These are phyloP conservation scores for Eucalyptus globulus DNA, from an alignment of 345 rosid species.

Conservation along the genomic window DNA sequence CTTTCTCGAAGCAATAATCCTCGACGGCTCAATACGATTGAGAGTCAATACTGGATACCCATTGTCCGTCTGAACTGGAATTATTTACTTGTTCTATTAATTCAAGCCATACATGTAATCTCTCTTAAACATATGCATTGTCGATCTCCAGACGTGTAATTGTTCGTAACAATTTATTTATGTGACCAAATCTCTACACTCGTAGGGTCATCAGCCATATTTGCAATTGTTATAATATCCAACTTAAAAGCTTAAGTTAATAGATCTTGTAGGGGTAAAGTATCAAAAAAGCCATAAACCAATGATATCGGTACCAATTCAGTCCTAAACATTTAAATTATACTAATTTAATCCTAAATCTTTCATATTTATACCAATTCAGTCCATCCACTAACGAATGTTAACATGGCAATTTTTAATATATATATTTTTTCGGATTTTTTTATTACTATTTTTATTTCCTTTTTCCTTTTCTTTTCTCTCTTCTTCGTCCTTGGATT, in stretches of 20 bases:
- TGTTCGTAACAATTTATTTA: background rate
- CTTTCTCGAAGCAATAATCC: background rate
- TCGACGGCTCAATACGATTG: background rate
- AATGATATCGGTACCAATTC: too few relatives aligned
- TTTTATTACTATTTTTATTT: too few relatives aligned
- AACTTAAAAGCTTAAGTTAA: background rate
- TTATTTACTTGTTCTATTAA: background rate
- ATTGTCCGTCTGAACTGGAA: background rate
- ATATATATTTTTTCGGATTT: too few relatives aligned
- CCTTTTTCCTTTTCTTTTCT: too few relatives aligned
- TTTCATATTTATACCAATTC: background rate
- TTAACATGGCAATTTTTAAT: too few relatives aligned
- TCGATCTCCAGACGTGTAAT: background rate
- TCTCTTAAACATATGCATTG: background rate
- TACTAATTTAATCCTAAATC: too few relatives aligned
- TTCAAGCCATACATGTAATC: background rate
- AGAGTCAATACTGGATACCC: background rate
- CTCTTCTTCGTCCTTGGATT: too few relatives aligned
- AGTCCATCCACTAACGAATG: fast-evolving
- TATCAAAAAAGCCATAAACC: too few relatives aligned
- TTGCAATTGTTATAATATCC: background rate
- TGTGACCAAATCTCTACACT: background rate
- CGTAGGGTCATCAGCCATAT: background rate
- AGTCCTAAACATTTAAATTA: too few relatives aligned
- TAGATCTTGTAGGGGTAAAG: background rate